Evolutionary conservation across 495 filamentous ascomycete species (phyloP), one percentile per base, ranked within the genome.

Genomic region (Chaetomium tenue): DNA sequence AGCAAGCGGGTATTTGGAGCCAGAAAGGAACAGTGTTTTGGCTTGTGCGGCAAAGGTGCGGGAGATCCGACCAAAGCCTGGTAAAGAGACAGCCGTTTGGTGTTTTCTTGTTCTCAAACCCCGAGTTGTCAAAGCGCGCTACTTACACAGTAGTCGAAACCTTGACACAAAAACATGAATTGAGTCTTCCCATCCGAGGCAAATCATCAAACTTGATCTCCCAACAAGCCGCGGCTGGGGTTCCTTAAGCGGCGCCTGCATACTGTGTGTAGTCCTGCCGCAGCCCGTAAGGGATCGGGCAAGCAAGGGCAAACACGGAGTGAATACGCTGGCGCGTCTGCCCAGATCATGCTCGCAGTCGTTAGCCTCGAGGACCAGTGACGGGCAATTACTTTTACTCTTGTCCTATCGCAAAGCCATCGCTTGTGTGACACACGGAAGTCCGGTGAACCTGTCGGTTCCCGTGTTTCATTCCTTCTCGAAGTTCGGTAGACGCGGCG

Each of bases 351-450:
- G 42, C 20, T 44, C 63, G 63, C 65, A 68, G 48, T 44, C 57
- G 40, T 61, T 53, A 39, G 60, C 26, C 50, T 53, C 65, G 33
- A 16, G 33, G 9, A 53, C 2, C 56, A 13, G 18, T 22, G 54
- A 37, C 53, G 25, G 47, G 65, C 28, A 46, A 25, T 48, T 46
- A 30, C 47, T 58, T 59, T 50, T 59, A 57, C 16, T 59, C 51
- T n/a, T 55, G 47, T 64, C 57, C 64, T 46, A 28, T 44, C 33
- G 33, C 33, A 56, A 37, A 16, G 60, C 59, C 52, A 20, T 28
- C 23, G 20, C 52, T 42, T 59, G 63, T 70, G 63, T 40, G 16
- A 67, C 63, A 63, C 44, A 59, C 65, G 69, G 66, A 68, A 62
- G 58, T 68, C 69, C 66, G 66, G 42, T 56, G 37, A 65, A 60